Percentiles rank a stretch among this genome's conserved stretches.
Evolutionary conservation across 805 yeast species (phyloP).

Genomic region (Isabelozyma rhagii): DNA sequence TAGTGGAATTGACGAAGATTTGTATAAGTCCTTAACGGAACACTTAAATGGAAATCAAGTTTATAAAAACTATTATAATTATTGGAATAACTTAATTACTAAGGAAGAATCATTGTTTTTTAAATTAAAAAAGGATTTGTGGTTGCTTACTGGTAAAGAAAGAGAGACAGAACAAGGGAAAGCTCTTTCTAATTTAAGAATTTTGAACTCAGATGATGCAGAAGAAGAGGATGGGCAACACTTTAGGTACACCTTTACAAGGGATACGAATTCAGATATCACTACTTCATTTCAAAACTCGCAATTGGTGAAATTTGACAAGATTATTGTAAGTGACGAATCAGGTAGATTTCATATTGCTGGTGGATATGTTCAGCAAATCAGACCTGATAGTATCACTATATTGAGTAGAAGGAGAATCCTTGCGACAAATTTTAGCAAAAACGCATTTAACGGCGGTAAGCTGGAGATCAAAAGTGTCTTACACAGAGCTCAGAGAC

Average conservation of each 20-base stretch:
- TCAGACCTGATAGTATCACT: slow-evolving; percentile 42
- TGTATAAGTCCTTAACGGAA: slow-evolving; percentile 46
- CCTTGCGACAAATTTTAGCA: slow-evolving; percentile 36
- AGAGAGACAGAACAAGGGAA: slow-evolving; percentile 63
- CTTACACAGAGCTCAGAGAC: slow-evolving; percentile 16
- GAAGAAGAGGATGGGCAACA: slow-evolving; percentile 15
- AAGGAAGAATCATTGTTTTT: slow-evolving; percentile 66
- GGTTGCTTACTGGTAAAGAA: slow-evolving; percentile 57
- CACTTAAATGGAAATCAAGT: slow-evolving; percentile 40
- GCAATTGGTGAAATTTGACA: slow-evolving; percentile 57
- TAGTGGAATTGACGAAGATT: slow-evolving; percentile 49
- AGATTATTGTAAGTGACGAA: slow-evolving; percentile 76
- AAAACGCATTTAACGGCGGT: slow-evolving; percentile 40
- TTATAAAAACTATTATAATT: slow-evolving; percentile 56
- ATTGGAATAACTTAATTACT: slow-evolving; percentile 73
- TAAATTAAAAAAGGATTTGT: slow-evolving; percentile 57
- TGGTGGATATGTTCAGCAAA: slow-evolving; percentile 50
- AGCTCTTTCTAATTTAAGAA: slow-evolving; percentile 50
- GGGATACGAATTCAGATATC: slow-evolving; percentile 16
- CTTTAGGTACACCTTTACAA: slow-evolving; percentile 49
- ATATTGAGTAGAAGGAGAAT: slow-evolving; percentile 57
- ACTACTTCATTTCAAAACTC: slow-evolving; percentile 26
- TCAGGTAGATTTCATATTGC: slow-evolving; percentile 73
- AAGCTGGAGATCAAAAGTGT: slow-evolving; percentile 56
- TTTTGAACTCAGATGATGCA: slow-evolving; percentile 26